These are phyloP conservation scores for Ophiocordyceps sinensis DNA, from an alignment of 2,329 filamentous ascomycete species.

Conservation along the genomic window DNA sequence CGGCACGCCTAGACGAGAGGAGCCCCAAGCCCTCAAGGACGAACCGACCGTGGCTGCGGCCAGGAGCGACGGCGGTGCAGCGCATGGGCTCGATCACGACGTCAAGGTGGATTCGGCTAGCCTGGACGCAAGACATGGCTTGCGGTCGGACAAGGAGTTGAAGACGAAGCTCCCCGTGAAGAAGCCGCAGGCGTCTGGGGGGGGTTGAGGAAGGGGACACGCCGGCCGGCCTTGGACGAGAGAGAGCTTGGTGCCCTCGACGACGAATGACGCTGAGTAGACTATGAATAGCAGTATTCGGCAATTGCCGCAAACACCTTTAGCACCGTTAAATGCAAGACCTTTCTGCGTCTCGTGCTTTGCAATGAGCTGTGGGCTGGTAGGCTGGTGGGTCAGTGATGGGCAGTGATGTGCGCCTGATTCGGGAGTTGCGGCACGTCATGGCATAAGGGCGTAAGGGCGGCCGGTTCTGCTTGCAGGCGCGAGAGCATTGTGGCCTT, in stretches of 20 bases:
- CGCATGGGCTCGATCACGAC: conserved; percentile 2
- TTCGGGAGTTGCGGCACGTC: no score
- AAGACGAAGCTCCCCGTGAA: not conserved
- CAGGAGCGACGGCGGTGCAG: not conserved
- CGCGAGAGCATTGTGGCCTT: no score
- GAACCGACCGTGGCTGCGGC: not conserved
- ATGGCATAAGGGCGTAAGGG: no score
- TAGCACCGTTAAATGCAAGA: not conserved
- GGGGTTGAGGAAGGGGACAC: not conserved
- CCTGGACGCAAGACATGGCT: not conserved
- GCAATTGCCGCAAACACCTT: not conserved
- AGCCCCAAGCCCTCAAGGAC: conserved; percentile 2
- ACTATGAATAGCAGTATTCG: not conserved
- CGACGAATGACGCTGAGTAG: not conserved
- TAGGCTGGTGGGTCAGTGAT: not conserved
- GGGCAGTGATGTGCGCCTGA: no score
- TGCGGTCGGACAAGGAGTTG: not conserved
- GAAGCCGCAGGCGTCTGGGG: not conserved
- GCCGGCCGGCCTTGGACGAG: not conserved
- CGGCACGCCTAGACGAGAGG: not conserved
- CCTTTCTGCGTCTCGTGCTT: not conserved
- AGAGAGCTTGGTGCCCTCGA: not conserved
- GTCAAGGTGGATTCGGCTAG: not conserved
- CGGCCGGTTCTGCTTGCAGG: no score
- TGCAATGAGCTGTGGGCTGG: not conserved